phyloP scores from a whole-genome alignment of 148 eudicot species.

The Camellia granthamiana region DNA sequence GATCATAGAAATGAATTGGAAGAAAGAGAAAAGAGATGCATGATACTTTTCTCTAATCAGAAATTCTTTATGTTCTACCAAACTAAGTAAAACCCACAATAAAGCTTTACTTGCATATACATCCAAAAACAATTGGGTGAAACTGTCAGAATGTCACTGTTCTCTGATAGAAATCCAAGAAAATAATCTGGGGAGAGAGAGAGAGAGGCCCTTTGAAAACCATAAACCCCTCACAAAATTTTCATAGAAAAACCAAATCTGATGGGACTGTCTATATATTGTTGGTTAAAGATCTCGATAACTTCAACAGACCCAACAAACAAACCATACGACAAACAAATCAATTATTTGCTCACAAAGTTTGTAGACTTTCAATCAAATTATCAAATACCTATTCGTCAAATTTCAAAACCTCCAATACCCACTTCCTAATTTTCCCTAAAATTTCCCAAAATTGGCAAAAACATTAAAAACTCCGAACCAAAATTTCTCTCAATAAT shows the following conservation, averaged over 20 bases:
- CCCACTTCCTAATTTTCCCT: neutral
- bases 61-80: conserved; percentile 17
- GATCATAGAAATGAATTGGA: neutral
- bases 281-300: neutral
- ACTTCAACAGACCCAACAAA: conserved; percentile 1
- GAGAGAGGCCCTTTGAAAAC: conserved; percentile 6
- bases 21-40: conserved; percentile 7
- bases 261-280: conserved; percentile 9
- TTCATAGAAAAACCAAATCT: conserved; percentile 3
- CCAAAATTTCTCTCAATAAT: conserved; percentile 8
- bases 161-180: conserved; percentile 9
- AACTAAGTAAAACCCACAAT: conserved; percentile 30
- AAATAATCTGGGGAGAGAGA: neutral
- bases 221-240: conserved; percentile 1
- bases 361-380: neutral
- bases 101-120: conserved; percentile 22
- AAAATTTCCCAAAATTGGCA: neutral
- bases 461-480: neutral
- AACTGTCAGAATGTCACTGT: conserved; percentile 27
- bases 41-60: neutral
- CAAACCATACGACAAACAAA: conserved; percentile 2
- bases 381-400: conserved; percentile 1
- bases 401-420: neutral
- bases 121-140: conserved; percentile 30
- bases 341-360: neutral